Base-by-base conservation (phyloP, 1,284 basidiomycete genomes). In the Amylostereum areolatum region DNA sequence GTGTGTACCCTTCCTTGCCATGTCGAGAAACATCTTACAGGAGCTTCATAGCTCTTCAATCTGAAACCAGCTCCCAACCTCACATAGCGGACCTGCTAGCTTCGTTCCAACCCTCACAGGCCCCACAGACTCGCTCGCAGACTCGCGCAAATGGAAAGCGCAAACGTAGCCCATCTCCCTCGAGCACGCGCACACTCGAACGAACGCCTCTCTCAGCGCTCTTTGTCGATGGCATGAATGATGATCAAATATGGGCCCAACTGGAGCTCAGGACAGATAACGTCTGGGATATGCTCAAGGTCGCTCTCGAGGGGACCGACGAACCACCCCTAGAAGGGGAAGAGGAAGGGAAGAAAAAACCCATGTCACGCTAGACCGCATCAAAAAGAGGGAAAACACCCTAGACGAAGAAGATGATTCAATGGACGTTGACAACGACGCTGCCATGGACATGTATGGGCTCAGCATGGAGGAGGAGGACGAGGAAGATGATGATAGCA, bases 201-300 rank as follows among this genome's bases (percentile, higher is more conserved):
- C 73, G 75, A 43, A 96, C 94, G 0, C 92, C 92, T 3, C 69
- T 97, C 3, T 69, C 79, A 2, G 79, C 80, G 46, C 78, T 98
- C 24, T 87, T 85, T 52, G 74, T 84, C 9, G 82, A 92, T n/a
- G 85, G 79, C n/a, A 86, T 97, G 81, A 84, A 85, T 57, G 77
- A 81, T 25, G 89, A 92, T 51, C 94, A 97, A 66, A 73, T 98
- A 28, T 99, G 96, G 96, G 83, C 86, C 43, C 96, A 97, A 67
- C 66, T 96, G 46, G 94, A 97, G 62, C 71, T 96, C 44, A 74
- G 89, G 43, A 70, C 83, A 28, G 78, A 81, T 55, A 78, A 72
- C 47, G 66, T 90, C 27, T 89, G 86, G 55, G 74, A 79, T 46
- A 74, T 85, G 52, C 68, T 91, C 41, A 75, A 81, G 35, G 71